Evolutionary conservation across 2,329 filamentous ascomycete genomes (phyloP).

Genomic region (Colletotrichum filicis): DNA sequence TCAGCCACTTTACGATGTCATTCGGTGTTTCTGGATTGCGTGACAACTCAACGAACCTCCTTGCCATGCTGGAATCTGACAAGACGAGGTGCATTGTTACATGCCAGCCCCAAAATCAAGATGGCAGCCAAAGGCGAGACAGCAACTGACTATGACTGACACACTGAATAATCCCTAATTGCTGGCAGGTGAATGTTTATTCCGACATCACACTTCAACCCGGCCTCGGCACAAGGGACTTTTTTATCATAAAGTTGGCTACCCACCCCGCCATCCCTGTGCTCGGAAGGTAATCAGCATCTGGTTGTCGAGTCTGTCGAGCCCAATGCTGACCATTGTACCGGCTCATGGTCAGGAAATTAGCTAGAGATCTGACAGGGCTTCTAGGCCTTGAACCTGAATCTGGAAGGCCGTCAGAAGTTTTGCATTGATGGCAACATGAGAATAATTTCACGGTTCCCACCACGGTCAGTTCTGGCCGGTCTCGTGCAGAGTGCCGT

Average conservation of each 20-base stretch:
- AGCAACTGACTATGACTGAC: too few species aligned
- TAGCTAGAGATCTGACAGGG: background rate
- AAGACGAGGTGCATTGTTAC: background rate
- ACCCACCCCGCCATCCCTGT: background rate
- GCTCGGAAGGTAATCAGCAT: background rate
- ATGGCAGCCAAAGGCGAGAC: background rate
- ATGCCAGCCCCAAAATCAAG: background rate
- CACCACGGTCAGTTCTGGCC: constrained; percentile 23
- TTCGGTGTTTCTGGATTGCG: background rate
- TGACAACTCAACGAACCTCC: background rate
- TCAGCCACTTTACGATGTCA: constrained; percentile 18
- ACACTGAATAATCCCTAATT: background rate
- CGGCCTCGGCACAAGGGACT: background rate
- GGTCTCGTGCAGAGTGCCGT: constrained; percentile 21
- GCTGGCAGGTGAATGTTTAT: background rate
- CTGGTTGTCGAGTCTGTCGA: background rate
- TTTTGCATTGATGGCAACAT: constrained; percentile 33
- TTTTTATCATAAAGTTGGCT: background rate
- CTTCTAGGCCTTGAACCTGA: background rate
- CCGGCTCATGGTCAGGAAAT: background rate
- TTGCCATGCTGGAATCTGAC: background rate
- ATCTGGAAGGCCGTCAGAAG: constrained; percentile 15
- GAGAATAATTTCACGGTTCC: constrained; percentile 30
- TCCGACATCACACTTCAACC: background rate
- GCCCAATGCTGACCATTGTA: background rate